Evolutionary conservation across 1,284 basidiomycete species (phyloP), one percentile per base, ranked within the genome.

Genomic region (Irpex lacteus): DNA sequence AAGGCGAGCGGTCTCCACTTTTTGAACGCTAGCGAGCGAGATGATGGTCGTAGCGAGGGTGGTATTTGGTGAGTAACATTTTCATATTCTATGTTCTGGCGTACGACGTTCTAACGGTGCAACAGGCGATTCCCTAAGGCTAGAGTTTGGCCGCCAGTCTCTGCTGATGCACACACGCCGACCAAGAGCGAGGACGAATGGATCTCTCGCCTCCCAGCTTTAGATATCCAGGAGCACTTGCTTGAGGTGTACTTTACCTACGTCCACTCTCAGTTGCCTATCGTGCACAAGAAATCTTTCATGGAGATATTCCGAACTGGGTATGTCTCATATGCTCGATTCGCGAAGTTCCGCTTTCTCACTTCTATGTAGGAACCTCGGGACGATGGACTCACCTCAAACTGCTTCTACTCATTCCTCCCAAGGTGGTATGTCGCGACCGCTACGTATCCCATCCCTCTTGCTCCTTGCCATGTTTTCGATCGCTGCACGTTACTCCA

Each of bases 1-100:
- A 91, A 92, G 73, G 89, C 86, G 5, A 92, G 90, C 63, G 94
- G 93, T 0, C 74, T 95, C 66, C 88, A 95, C 74, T 79, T 95
- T 61, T 77, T 95, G 59, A 87, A 86, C 13, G 80, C 81, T 69
- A 85, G 84, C 61, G 84, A 86, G 62, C 80, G 84, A 32, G 71
- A 80, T 59, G 89, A 91, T 70, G 80, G 81, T 49, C 80, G 90
- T 70, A 91, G 89, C 70, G 87, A 90, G 68, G 90, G 89, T 38
- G 92, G 91, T 1, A 90, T 94, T 63, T 94, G 92, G 92, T 86
- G 66, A 58, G 81, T 74, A 7, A 11, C 40, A 9, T 52, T 52
- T 63, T n/a, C 15, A 4, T 26, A 34, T 60, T 18, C 8, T 61
- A 62, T 19, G 26, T 38, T 66, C 15, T 2, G 21, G 34, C 26